Evolutionary conservation across 2,329 filamentous ascomycete species (phyloP).

Genomic region (Xylariaceae sp.): DNA sequence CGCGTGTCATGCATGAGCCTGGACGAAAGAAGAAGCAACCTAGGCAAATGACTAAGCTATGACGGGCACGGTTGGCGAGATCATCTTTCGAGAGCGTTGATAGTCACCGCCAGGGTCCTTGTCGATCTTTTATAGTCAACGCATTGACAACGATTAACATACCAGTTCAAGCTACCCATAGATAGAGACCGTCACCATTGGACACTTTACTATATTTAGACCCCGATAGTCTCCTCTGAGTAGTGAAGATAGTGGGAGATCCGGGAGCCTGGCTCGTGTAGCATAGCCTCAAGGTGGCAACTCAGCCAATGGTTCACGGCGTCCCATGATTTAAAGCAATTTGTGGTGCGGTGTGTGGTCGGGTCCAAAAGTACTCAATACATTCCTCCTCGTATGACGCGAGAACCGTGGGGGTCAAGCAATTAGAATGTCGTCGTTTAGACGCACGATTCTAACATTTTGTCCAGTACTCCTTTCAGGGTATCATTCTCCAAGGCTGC

Average conservation of each 20-base stretch:
- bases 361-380: not conserved
- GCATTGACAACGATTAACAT: too few relatives aligned
- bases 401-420: not conserved
- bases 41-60: not conserved
- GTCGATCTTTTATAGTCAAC: too few relatives aligned
- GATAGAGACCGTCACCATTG: not conserved
- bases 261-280: conserved; percentile 3
- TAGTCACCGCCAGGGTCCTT: too few relatives aligned
- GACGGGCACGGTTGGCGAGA: not conserved
- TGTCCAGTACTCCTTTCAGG: conserved; percentile 83
- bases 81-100: not conserved
- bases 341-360: conserved; percentile 3
- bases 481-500: conserved; percentile 94
- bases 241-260: not conserved
- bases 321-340: not conserved
- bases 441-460: conserved; percentile 89
- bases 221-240: not conserved
- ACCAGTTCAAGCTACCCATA: too few relatives aligned
- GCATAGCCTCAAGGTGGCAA: not conserved
- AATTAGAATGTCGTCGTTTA: conserved; percentile 43
- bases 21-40: not conserved
- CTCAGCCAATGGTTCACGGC: not conserved
- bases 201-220: not conserved
- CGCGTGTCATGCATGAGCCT: too few relatives aligned
- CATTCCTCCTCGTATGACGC: conserved; percentile 1